Percentiles rank a stretch among this genome's conserved stretches.
Conservation (phyloP, 2,329 filamentous ascomycete species). For the Aspergillus candidus region DNA sequence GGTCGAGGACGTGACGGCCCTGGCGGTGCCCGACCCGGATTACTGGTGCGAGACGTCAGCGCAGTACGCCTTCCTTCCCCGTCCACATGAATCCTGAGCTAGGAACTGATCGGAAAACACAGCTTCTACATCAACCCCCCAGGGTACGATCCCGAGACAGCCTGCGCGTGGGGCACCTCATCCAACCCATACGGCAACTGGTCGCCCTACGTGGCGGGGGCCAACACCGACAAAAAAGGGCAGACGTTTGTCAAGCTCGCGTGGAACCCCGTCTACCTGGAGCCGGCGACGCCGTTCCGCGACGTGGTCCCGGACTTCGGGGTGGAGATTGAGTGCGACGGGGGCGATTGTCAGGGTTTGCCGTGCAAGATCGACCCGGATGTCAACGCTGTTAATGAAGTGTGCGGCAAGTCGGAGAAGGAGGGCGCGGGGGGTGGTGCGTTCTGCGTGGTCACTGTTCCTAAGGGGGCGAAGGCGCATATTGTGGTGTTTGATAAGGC, state of each 20-base stretch:
- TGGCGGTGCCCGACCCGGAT: conserved; percentile 63
- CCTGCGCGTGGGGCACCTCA: conserved; percentile 65
- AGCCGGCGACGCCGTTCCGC: conserved; percentile 48
- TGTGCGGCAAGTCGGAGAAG: conserved; percentile 50
- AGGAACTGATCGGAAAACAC: conserved; percentile 11
- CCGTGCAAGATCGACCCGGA: conserved; percentile 66
- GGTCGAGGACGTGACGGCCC: conserved; percentile 50
- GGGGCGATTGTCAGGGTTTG: conserved; percentile 62
- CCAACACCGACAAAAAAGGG: conserved; percentile 61
- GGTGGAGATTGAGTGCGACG: conserved; percentile 63
- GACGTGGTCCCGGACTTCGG: conserved; percentile 59
- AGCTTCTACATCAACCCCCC: conserved; percentile 76
- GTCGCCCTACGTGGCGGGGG: conserved; percentile 69
- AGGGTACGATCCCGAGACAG: conserved; percentile 53
- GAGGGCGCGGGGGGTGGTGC: conserved; percentile 60
- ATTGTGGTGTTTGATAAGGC: conserved; percentile 56
- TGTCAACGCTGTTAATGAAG: conserved; percentile 50
- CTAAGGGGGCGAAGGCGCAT: conserved; percentile 59
- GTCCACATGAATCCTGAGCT: background rate
- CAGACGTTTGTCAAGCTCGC: conserved; percentile 69
- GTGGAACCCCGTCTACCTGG: conserved; percentile 68
- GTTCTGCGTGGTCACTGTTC: conserved; percentile 73
- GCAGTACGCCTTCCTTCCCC: conserved; percentile 50
- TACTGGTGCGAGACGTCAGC: conserved; percentile 71
- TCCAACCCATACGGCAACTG: conserved; percentile 65